Conservation (phyloP, 495 filamentous ascomycete genomes). For the Hyaloscypha finlandica region DNA sequence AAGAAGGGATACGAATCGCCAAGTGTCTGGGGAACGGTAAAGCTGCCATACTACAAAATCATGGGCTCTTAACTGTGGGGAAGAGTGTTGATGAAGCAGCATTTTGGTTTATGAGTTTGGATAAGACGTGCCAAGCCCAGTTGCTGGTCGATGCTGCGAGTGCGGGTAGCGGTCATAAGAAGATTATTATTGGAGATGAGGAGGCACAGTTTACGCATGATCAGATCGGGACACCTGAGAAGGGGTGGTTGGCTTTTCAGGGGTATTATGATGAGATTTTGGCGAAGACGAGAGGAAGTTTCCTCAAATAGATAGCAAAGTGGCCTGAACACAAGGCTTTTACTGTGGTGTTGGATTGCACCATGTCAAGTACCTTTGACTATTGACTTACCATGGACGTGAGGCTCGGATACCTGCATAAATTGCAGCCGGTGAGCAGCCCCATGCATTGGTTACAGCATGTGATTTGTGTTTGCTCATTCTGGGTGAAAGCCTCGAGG, state of each 20-base stretch:
- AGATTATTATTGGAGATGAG: constrained; percentile 53
- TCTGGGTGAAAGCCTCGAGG: neutral
- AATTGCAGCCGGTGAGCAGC: neutral
- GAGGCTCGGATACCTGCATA: neutral
- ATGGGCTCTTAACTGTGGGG: constrained; percentile 66
- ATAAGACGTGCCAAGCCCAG: constrained; percentile 67
- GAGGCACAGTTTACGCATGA: constrained; percentile 49
- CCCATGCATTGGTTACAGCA: neutral
- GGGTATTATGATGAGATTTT: constrained; percentile 52
- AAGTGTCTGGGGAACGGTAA: constrained; percentile 61
- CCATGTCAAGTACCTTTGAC: neutral
- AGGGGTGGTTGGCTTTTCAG: constrained; percentile 53
- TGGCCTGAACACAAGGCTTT: neutral
- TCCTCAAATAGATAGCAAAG: constrained; percentile 32
- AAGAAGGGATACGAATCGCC: constrained; percentile 62
- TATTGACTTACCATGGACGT: neutral
- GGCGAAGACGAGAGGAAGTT: constrained; percentile 46
- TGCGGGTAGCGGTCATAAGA: constrained; percentile 57
- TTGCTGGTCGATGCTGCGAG: constrained; percentile 62
- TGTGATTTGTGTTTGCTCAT: neutral
- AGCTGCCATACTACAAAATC: constrained; percentile 68
- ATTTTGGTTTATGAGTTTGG: constrained; percentile 66
- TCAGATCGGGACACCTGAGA: constrained; percentile 33
- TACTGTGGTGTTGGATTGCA: neutral
- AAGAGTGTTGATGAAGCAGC: constrained; percentile 66